Evolutionary conservation across 208 protist species (phyloP).

Genomic region (Histomonas meleagridis): DNA sequence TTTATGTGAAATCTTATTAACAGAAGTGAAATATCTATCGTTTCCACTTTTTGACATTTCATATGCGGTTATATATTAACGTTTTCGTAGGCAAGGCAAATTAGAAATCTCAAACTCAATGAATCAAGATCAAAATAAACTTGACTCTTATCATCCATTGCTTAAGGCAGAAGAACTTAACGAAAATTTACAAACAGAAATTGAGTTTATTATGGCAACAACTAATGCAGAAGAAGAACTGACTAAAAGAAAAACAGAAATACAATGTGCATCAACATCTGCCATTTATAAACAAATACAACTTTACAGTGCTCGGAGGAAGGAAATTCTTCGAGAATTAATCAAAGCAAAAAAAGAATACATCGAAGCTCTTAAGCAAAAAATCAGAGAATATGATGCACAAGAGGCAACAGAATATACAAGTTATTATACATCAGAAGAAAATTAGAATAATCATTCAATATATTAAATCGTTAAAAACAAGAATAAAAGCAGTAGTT

Average conservation of each 20-base stretch:
- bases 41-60: too few species aligned
- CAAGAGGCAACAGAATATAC: too few species aligned
- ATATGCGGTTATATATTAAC: too few species aligned
- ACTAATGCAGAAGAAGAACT: constrained; percentile 32
- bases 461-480: too few species aligned
- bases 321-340: not conserved
- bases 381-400: not conserved
- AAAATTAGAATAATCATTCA: too few species aligned
- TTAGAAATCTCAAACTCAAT: too few species aligned
- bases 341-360: constrained; percentile 23
- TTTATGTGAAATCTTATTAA: too few species aligned
- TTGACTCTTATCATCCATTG: not conserved
- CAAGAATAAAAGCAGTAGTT: too few species aligned
- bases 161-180: not conserved
- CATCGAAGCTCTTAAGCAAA: not conserved
- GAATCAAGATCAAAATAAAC: not conserved
- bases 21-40: too few species aligned
- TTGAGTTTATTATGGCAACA: not conserved
- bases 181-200: not conserved
- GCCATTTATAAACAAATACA: constrained; percentile 16
- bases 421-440: too few species aligned
- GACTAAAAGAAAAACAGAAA: not conserved
- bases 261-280: not conserved
- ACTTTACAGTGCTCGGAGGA: not conserved
- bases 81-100: too few species aligned